Evolutionary conservation across 225 moss, liverwort and hornwort genomes (phyloP).

Genomic region (Straminergon stramineum): DNA sequence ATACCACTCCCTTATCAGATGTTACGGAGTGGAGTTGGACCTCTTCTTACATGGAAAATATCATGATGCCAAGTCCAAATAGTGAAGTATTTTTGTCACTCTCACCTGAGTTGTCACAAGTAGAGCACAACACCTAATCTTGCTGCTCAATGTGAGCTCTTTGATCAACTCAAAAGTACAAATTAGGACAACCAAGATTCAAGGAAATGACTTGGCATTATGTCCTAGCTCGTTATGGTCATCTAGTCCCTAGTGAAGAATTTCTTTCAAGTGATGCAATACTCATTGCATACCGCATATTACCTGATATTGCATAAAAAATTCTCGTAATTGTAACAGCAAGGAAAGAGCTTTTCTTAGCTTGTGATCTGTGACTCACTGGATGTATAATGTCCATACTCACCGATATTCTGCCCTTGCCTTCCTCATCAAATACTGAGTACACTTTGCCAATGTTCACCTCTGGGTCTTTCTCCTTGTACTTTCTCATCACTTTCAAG

Average conservation of each 20-base stretch:
- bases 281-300: neutral
- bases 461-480: slow-evolving; percentile 66
- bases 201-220: neutral
- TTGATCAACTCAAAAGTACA: neutral
- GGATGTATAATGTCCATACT: neutral
- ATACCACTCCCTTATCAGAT: neutral
- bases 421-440: slow-evolving; percentile 56
- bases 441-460: slow-evolving; percentile 50
- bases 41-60: neutral
- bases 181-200: neutral
- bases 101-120: neutral
- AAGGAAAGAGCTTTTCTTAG: neutral
- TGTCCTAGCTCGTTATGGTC: neutral
- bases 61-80: neutral
- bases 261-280: neutral
- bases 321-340: too few species aligned
- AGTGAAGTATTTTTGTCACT: neutral
- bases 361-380: neutral
- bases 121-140: neutral
- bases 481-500: slow-evolving; percentile 46
- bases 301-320: neutral
- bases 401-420: slow-evolving; percentile 61
- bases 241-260: neutral
- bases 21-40: neutral
- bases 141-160: neutral